Conservation (phyloP, 192 early-diverging fungal genomes). For the Coemansia sp. region DNA sequence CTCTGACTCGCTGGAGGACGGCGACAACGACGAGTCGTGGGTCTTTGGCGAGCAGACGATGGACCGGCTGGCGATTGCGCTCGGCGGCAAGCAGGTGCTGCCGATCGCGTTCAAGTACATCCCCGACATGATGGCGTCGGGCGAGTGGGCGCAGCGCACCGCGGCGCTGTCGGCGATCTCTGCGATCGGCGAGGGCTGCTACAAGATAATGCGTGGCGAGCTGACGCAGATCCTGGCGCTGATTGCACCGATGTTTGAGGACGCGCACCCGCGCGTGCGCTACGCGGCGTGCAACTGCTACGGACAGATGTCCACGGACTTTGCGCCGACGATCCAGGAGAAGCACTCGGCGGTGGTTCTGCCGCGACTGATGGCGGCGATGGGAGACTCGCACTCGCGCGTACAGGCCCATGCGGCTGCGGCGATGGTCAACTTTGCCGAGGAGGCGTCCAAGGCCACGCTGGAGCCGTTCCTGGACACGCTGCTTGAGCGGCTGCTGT, state of each 20-base stretch:
- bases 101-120: slow-evolving; percentile 86
- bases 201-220: slow-evolving; percentile 89
- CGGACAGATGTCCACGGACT: slow-evolving; percentile 98
- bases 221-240: slow-evolving; percentile 82
- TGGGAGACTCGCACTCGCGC: slow-evolving; percentile 81
- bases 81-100: slow-evolving; percentile 87
- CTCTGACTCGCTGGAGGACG: slow-evolving; percentile 82
- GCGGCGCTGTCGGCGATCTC: slow-evolving; percentile 93
- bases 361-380: slow-evolving; percentile 76
- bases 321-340: slow-evolving; percentile 75
- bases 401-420: slow-evolving; percentile 96
- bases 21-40: slow-evolving; percentile 86
- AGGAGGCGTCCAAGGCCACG: slow-evolving; percentile 78
- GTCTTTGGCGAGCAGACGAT: slow-evolving; percentile 94
- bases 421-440: slow-evolving; percentile 97
- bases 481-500: slow-evolving; percentile 83
- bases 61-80: slow-evolving; percentile 85
- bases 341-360: slow-evolving; percentile 73
- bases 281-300: slow-evolving; percentile 95
- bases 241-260: slow-evolving; percentile 76
- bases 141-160: slow-evolving; percentile 87
- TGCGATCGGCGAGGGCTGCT: slow-evolving; percentile 95
- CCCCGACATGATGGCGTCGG: slow-evolving; percentile 80
- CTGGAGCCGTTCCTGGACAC: slow-evolving; percentile 88
- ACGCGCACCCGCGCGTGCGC: slow-evolving; percentile 92